Evolutionary conservation across 2,329 filamentous ascomycete genomes (phyloP).

Genomic region (Emergomyces orientalis): DNA sequence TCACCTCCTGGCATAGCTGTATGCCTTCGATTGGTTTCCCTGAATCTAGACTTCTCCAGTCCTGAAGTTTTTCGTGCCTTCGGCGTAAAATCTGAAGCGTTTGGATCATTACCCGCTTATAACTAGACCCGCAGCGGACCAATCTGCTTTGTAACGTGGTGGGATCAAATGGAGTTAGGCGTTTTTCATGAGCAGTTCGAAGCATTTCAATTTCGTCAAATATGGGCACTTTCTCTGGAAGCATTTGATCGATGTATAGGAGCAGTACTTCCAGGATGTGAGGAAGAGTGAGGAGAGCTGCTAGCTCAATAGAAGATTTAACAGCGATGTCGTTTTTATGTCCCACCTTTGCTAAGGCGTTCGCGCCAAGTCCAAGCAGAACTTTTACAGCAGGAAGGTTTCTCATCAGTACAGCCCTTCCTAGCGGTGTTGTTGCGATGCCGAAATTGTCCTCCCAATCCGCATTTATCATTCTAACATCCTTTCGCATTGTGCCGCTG

Average conservation of each 20-base stretch:
- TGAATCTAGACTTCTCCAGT: slow-evolving; percentile 2
- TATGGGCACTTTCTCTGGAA: not conserved
- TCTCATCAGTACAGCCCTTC: slow-evolving; percentile 2
- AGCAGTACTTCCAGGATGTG: slow-evolving; percentile 2
- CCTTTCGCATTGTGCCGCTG: not conserved
- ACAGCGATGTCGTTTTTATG: not conserved
- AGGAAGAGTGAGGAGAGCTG: slow-evolving; percentile 4
- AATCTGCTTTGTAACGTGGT: slow-evolving; percentile 2
- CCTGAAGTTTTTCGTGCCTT: slow-evolving; percentile 1
- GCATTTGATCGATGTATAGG: not conserved
- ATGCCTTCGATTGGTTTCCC: not conserved
- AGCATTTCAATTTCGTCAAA: slow-evolving; percentile 5
- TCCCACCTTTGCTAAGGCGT: not conserved
- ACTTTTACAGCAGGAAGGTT: slow-evolving; percentile 7
- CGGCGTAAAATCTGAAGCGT: slow-evolving; percentile 2
- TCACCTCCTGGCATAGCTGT: slow-evolving; percentile 1
- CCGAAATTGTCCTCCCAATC: slow-evolving; percentile 8
- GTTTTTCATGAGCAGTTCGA: not conserved
- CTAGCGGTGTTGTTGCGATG: slow-evolving; percentile 1
- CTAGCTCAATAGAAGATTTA: not conserved
- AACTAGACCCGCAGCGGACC: not conserved
- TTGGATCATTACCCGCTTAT: slow-evolving; percentile 1
- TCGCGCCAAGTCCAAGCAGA: not conserved
- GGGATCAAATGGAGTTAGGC: not conserved
- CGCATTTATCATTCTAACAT: slow-evolving; percentile 6